Percentiles rank a stretch among this genome's conserved stretches.
phyloP scores from a whole-genome alignment of 352 stramenopile species.

The Phytophthora gonapodyides region DNA sequence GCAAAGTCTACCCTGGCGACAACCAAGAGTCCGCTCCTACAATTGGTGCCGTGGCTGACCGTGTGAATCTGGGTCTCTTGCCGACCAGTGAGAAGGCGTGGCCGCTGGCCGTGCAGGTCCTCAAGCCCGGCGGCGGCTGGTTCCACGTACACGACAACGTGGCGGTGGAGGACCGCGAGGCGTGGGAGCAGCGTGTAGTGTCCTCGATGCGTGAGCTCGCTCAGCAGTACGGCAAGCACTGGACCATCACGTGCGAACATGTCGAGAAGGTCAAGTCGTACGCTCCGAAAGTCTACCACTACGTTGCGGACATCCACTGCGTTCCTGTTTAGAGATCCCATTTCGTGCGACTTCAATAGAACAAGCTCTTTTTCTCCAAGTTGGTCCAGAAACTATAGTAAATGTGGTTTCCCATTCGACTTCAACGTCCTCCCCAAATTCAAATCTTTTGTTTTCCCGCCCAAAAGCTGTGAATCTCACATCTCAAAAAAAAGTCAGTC shows the following conservation, averaged over 20 bases:
- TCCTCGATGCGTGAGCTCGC: conserved; percentile 56
- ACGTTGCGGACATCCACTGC: conserved; percentile 87
- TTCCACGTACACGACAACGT: conserved; percentile 98
- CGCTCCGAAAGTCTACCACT: conserved; percentile 89
- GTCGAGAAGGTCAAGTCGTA: conserved; percentile 94
- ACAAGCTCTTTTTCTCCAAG: too few species aligned
- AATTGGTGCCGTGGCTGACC: conserved; percentile 86
- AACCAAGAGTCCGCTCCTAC: conserved; percentile 81
- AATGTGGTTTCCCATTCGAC: too few species aligned
- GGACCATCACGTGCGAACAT: conserved; percentile 82
- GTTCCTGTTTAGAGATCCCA: conserved; percentile 19
- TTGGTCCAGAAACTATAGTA: too few species aligned
- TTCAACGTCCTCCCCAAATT: too few species aligned
- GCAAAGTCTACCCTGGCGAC: conserved; percentile 88
- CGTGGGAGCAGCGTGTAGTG: conserved; percentile 76
- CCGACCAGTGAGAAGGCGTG: conserved; percentile 95
- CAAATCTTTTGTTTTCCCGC: too few species aligned
- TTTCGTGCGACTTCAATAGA: conserved; percentile 10
- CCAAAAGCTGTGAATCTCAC: too few species aligned
- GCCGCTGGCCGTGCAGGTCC: conserved; percentile 89
- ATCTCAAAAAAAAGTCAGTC: too few species aligned
- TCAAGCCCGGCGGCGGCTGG: conserved; percentile 91
- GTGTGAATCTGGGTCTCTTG: conserved; percentile 95
- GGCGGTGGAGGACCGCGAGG: conserved; percentile 74
- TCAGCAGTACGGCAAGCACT: conserved; percentile 50